Base-by-base conservation (phyloP, 2,329 filamentous ascomycete species). In the Aspergillus pseudoglaucus region DNA sequence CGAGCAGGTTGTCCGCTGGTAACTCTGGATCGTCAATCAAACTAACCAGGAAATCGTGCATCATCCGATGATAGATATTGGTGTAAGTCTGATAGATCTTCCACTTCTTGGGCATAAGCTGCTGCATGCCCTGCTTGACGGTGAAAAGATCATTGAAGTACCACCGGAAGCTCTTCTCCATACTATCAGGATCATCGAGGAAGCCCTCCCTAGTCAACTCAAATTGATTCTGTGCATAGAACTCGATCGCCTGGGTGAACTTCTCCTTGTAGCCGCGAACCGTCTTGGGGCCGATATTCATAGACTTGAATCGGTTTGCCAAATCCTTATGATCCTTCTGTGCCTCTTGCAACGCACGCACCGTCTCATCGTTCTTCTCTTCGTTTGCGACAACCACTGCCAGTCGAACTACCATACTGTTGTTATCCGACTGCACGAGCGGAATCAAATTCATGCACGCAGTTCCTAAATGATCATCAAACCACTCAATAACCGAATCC, bases 71-170 rank as follows among this genome's bases (percentile, higher is more conserved):
- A 66, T 98, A 98, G 52, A 95, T 90, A 60, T 87, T 81, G 50
- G 84, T 85, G 67, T 95, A 98, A 1, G 87, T 93, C 65, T 87
- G 84, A 72, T 90, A 87, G 42, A 98, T 95, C 64, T 86, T 90
- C 93, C 93, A 98, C 68, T 93, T 95, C 71, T 88, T 91, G 7
- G 94, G 93, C 82, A 96, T 90, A 46, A 98, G 77, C 23, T 82
- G 81, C 51, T 87, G 82, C 88, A 98, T 95, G 62, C 93, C 91
- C 53, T 94, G 79, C 68, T 91, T 90, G 63, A 96, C 91, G 3
- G 89, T 90, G 68, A 94, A 95, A 33, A 98, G 79, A 66, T 98
- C 91, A 72, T 97, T 96, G 74, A 97, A 98, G 70, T 84, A 98
- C 93, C 93, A 98, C 62, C 87, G 87, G 70, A 95, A 82, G 55